phyloP scores from a whole-genome alignment of 441 rosid genomes.

The Hypseocharis bilobata region DNA sequence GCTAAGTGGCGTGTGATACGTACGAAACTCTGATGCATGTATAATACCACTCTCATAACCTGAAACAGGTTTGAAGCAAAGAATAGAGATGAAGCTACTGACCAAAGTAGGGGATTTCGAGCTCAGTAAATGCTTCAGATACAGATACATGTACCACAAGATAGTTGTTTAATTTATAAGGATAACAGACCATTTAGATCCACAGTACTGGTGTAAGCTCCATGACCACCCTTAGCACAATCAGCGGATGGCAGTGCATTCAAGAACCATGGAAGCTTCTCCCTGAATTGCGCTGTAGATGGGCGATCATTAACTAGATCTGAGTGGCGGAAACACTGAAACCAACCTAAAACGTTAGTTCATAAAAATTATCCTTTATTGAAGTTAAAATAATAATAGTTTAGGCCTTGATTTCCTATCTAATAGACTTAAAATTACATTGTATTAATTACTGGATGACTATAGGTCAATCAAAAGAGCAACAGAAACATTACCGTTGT shows the following conservation, averaged over 20 bases:
- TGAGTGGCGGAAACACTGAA: constrained; percentile 59
- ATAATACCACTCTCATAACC: constrained; percentile 58
- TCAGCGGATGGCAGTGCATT: constrained; percentile 66
- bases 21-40: constrained; percentile 62
- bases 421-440: neutral
- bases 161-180: constrained; percentile 1
- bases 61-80: constrained; percentile 23
- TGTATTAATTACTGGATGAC: neutral
- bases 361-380: neutral
- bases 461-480: constrained; percentile 7
- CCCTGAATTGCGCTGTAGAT: constrained; percentile 49
- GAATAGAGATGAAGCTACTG: neutral
- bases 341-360: constrained; percentile 30
- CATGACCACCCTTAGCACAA: constrained; percentile 82
- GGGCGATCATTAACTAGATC: constrained; percentile 53
- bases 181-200: constrained; percentile 47
- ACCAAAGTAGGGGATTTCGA: neutral
- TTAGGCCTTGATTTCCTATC: neutral
- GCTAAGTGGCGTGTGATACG: constrained; percentile 66
- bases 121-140: neutral
- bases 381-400: too few species aligned
- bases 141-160: constrained; percentile 1
- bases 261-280: constrained; percentile 72
- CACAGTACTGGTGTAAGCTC: constrained; percentile 61
- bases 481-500: constrained; percentile 43